Conservation (phyloP, 2,329 filamentous ascomycete genomes). For the Ophiostoma populinum region DNA sequence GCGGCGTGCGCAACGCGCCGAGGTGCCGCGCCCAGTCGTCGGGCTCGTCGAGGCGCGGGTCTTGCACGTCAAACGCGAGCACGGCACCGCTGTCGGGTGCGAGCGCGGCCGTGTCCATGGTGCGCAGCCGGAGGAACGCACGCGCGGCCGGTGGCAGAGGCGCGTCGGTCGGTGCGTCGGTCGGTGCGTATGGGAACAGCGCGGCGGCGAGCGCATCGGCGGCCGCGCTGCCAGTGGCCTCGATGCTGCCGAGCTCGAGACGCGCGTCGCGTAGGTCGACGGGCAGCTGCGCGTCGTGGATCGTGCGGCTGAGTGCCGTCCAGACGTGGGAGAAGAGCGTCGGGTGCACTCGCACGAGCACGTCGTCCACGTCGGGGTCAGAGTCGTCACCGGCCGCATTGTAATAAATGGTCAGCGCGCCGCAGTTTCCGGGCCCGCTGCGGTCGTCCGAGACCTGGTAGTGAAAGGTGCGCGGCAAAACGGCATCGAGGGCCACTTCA, state of each 20-base stretch:
- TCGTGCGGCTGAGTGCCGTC: slow-evolving; percentile 38
- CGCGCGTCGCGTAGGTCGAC: slow-evolving; percentile 51
- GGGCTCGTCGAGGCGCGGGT: slow-evolving; percentile 68
- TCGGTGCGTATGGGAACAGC: slow-evolving; percentile 34
- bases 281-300: slow-evolving; percentile 39
- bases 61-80: slow-evolving; percentile 54
- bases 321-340: slow-evolving; percentile 58
- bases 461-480: slow-evolving; percentile 10
- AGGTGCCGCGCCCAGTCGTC: no score
- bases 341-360: slow-evolving; percentile 43
- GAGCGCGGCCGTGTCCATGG: slow-evolving; percentile 47
- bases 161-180: slow-evolving; percentile 13
- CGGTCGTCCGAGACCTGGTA: slow-evolving; percentile 6
- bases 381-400: no score
- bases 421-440: slow-evolving; percentile 10
- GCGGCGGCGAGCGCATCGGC: slow-evolving; percentile 60
- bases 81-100: slow-evolving; percentile 52
- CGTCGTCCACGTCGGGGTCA: slow-evolving; percentile 1
- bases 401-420: slow-evolving; percentile 8
- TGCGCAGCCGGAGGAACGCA: slow-evolving; percentile 32
- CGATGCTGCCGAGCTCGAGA: slow-evolving; percentile 46
- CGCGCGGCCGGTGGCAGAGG: slow-evolving; percentile 29
- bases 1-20: no score
- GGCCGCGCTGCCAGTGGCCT: slow-evolving; percentile 49
- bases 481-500: no score